A percentile compares a stretch with the other conserved stretches of the same genome.
phyloP scores from a whole-genome alignment of 2,329 filamentous ascomycete genomes.

The Fusarium liriodendri region DNA sequence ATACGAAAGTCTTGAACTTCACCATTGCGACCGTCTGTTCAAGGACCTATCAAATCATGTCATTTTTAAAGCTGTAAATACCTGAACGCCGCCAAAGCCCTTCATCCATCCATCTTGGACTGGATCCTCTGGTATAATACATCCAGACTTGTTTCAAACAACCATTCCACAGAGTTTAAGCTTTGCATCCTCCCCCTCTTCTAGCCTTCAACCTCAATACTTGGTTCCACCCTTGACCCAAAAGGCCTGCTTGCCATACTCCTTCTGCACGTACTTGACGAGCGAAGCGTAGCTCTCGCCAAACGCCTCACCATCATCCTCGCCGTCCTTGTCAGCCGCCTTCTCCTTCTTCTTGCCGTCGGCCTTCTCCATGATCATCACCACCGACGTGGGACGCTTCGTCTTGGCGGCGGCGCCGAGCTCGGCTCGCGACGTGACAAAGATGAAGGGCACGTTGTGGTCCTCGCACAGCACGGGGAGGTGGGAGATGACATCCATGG shows the following conservation, averaged over 20 bases:
- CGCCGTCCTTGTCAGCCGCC: slow-evolving; percentile 58
- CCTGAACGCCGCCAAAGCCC: slow-evolving; percentile 54
- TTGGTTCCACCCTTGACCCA: slow-evolving; percentile 56
- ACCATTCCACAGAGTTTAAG: slow-evolving; percentile 11
- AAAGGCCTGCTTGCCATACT: slow-evolving; percentile 68
- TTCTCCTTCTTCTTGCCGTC: slow-evolving; percentile 58
- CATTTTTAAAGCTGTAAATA: slow-evolving; percentile 47
- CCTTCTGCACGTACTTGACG: slow-evolving; percentile 74
- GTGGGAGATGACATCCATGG: slow-evolving; percentile 98
- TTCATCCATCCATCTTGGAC: slow-evolving; percentile 44
- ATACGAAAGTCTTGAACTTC: slow-evolving; percentile 1
- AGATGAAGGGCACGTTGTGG: slow-evolving; percentile 97
- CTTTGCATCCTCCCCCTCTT: background rate
- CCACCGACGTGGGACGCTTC: slow-evolving; percentile 95
- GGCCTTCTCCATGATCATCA: slow-evolving; percentile 80
- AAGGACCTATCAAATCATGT: slow-evolving; percentile 32
- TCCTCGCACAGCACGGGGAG: slow-evolving; percentile 98
- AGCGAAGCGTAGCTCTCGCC: slow-evolving; percentile 72
- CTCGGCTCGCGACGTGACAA: slow-evolving; percentile 91
- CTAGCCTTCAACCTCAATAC: slow-evolving; percentile 16
- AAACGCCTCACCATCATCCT: slow-evolving; percentile 68
- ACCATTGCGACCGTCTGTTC: background rate
- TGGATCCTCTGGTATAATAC: slow-evolving; percentile 51
- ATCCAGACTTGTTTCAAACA: slow-evolving; percentile 48
- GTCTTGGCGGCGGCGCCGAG: slow-evolving; percentile 93